phyloP scores from a whole-genome alignment of 805 yeast species.

The Candida golubevii region DNA sequence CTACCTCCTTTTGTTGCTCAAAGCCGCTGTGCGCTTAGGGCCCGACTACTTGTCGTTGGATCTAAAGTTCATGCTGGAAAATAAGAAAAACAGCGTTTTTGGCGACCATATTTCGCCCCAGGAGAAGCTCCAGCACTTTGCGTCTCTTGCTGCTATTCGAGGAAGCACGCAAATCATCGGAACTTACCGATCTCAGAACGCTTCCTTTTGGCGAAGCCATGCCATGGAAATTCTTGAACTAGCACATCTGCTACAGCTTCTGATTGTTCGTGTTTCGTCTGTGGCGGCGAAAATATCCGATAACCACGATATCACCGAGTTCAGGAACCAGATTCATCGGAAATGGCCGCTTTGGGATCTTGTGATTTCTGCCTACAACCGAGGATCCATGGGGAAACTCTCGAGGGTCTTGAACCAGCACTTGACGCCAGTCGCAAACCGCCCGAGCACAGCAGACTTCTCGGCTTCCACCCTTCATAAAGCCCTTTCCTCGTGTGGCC shows the following conservation, averaged over 20 bases:
- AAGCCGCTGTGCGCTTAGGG: neutral
- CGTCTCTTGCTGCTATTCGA: neutral
- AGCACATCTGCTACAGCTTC: neutral
- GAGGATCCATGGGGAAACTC: slow-evolving; percentile 10
- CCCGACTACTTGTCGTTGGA: neutral
- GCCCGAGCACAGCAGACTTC: neutral
- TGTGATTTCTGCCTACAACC: slow-evolving; percentile 10
- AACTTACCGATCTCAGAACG: neutral
- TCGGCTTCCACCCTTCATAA: neutral
- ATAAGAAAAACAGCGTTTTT: neutral
- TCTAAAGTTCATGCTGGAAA: neutral
- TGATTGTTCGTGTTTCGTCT: neutral
- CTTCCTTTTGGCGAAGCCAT: neutral
- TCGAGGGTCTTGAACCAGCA: slow-evolving; percentile 12
- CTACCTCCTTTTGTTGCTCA: neutral
- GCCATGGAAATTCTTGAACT: neutral
- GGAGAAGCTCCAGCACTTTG: neutral
- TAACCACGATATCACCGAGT: neutral
- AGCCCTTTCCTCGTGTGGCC: slow-evolving; percentile 1
- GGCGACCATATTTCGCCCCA: no score
- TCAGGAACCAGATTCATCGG: neutral
- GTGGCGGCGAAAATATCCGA: neutral
- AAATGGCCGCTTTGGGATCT: neutral
- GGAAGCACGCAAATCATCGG: slow-evolving; percentile 12
- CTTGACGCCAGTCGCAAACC: slow-evolving; percentile 11